Conservation (phyloP, 2,329 filamentous ascomycete genomes). For the Orbilia javanica region DNA sequence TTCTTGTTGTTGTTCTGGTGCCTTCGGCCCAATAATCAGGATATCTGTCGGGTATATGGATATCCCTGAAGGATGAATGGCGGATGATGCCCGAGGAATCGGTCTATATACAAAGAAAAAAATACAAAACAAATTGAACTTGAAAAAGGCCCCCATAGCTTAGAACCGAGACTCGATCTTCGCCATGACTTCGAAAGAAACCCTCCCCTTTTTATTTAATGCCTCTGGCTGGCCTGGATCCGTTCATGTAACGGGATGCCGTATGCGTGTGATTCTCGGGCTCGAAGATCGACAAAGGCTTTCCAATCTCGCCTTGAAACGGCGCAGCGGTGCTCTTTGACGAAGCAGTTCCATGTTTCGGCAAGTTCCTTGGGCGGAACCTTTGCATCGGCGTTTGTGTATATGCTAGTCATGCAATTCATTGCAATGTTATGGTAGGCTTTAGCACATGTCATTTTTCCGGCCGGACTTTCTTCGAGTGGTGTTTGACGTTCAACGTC, state of each 20-base stretch:
- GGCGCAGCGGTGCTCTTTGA: slow-evolving; percentile 22
- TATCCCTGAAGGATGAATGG: slow-evolving; percentile 7
- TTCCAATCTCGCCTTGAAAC: slow-evolving; percentile 24
- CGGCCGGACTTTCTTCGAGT: slow-evolving; percentile 4
- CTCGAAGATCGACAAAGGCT: slow-evolving; percentile 16
- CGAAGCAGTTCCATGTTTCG: slow-evolving; percentile 11
- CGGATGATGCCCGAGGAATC: slow-evolving; percentile 11
- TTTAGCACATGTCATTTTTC: slow-evolving; percentile 25
- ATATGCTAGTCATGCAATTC: slow-evolving; percentile 27
- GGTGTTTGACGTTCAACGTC: slow-evolving; percentile 7
- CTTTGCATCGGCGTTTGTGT: slow-evolving; percentile 26
- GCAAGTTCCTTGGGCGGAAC: slow-evolving; percentile 7
- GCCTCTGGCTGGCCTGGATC: slow-evolving; percentile 13
- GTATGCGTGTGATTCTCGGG: background rate
- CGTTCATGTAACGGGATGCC: background rate
- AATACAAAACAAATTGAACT: background rate
- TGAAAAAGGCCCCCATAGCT: background rate
- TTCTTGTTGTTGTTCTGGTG: slow-evolving; percentile 15
- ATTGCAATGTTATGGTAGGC: slow-evolving; percentile 23
- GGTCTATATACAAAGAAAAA: slow-evolving; percentile 17
- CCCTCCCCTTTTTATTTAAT: background rate
- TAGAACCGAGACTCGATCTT: background rate
- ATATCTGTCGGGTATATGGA: slow-evolving; percentile 19
- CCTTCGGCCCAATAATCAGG: slow-evolving; percentile 20
- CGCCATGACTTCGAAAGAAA: slow-evolving; percentile 7